Conservation (phyloP, 257 asterid genomes). For the Haberlea rhodopensis region DNA sequence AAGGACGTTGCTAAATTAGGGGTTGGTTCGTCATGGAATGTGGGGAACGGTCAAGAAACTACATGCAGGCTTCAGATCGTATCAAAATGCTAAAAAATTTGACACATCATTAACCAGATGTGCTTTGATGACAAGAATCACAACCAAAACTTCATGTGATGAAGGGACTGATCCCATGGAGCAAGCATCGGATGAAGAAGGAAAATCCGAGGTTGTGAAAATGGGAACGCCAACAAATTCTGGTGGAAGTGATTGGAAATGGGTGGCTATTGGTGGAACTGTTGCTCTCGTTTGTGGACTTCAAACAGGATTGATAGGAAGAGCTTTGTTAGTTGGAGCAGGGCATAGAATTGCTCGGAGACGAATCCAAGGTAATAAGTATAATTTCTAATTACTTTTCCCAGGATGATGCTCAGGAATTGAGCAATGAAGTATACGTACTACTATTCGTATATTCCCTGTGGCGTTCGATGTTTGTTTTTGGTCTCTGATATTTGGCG, state of each 20-base stretch:
- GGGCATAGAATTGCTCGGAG: constrained; percentile 61
- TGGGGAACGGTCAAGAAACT: too few species aligned
- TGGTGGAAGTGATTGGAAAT: constrained; percentile 51
- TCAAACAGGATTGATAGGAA: too few species aligned
- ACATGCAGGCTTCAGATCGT: constrained; percentile 73
- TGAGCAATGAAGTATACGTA: too few species aligned
- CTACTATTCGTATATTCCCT: too few species aligned
- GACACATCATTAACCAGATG: constrained; percentile 44
- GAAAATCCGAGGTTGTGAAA: constrained; percentile 26
- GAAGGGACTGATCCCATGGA: constrained; percentile 28
- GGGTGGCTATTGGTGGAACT: too few species aligned
- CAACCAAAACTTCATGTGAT: constrained; percentile 32
- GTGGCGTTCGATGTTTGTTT: too few species aligned
- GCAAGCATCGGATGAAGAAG: too few species aligned
- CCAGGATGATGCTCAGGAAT: too few species aligned
- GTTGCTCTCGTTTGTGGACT: too few species aligned
- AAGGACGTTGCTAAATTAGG: constrained; percentile 92
- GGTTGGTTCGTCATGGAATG: constrained; percentile 95
- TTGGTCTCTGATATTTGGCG: too few species aligned
- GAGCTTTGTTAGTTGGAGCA: constrained; percentile 61
- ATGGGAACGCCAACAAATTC: constrained; percentile 20
- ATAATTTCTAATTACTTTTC: not conserved
- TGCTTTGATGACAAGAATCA: constrained; percentile 50
- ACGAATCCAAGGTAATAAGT: constrained; percentile 31
- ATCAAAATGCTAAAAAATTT: constrained; percentile 48